These are phyloP conservation scores for Podospora didyma DNA, from an alignment of 495 filamentous ascomycete genomes.

Conservation along the genomic window DNA sequence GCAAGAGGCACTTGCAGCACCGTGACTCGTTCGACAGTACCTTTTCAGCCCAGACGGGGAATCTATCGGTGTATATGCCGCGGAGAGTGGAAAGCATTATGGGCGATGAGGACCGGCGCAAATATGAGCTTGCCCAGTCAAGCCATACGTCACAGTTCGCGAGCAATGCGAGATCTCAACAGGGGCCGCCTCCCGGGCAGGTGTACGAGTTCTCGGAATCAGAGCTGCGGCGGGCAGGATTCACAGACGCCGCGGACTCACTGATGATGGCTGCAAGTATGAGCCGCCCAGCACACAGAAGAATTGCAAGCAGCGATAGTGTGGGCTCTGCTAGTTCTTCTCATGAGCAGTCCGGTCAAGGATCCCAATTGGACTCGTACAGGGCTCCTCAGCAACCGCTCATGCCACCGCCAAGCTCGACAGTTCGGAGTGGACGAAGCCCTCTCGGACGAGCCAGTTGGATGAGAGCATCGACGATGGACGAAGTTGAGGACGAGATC, in stretches of 20 bases:
- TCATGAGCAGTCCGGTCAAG: constrained; percentile 8
- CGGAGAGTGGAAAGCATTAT: constrained; percentile 79
- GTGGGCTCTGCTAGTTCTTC: constrained; percentile 10
- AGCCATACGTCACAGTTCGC: constrained; percentile 42
- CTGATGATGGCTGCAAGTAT: neutral
- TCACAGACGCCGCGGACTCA: constrained; percentile 29
- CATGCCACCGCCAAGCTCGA: constrained; percentile 10
- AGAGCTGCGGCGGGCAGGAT: constrained; percentile 43
- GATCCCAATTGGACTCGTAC: constrained; percentile 3
- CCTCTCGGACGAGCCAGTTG: constrained; percentile 32
- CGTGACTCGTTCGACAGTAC: constrained; percentile 70
- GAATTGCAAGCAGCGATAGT: constrained; percentile 31
- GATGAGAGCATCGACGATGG: constrained; percentile 23
- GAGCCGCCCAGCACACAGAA: constrained; percentile 20
- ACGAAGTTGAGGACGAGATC: constrained; percentile 26
- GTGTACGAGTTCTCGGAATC: constrained; percentile 52
- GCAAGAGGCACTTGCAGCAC: constrained; percentile 46
- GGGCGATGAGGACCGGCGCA: constrained; percentile 70
- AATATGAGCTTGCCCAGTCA: constrained; percentile 65
- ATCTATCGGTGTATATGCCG: constrained; percentile 67
- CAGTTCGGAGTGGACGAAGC: constrained; percentile 24
- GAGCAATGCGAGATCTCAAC: constrained; percentile 49
- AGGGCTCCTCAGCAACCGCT: constrained; percentile 10
- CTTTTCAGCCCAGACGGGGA: constrained; percentile 54
- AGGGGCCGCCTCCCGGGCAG: constrained; percentile 45